A percentile compares a stretch with the other conserved stretches of the same genome.
phyloP scores from a whole-genome alignment of 257 asterid species.

The Vinca minor region DNA sequence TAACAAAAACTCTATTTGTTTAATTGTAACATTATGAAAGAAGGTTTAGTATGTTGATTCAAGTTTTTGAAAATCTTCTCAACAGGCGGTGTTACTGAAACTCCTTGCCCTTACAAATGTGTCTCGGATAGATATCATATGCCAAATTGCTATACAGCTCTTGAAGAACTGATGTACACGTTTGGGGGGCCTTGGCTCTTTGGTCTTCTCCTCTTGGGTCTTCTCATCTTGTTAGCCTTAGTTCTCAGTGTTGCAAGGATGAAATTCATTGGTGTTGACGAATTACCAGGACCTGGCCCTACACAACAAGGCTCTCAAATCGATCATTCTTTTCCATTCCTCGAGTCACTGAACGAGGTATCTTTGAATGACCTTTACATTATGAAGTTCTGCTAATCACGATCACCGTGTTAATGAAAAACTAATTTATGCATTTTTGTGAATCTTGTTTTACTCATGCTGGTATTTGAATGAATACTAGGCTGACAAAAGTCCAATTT shows the following conservation, averaged over 20 bases:
- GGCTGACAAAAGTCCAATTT: conserved; percentile 20
- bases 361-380: conserved; percentile 11
- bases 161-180: conserved; percentile 88
- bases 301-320: conserved; percentile 92
- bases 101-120: conserved; percentile 94
- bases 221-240: conserved; percentile 74
- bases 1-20: too few relatives aligned
- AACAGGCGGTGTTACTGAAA: conserved; percentile 84
- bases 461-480: conserved; percentile 7
- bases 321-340: conserved; percentile 94
- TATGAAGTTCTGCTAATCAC: background rate
- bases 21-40: too few relatives aligned
- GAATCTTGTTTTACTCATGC: background rate
- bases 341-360: conserved; percentile 97
- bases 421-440: too few relatives aligned
- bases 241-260: conserved; percentile 98
- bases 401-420: background rate
- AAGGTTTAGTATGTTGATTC: too few relatives aligned
- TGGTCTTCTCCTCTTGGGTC: conserved; percentile 84
- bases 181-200: conserved; percentile 99
- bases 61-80: conserved; percentile 2
- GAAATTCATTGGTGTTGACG: conserved; percentile 95
- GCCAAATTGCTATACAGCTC: conserved; percentile 96
- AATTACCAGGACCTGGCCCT: conserved; percentile 86
- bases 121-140: conserved; percentile 84